A percentile compares a stretch with the other conserved stretches of the same genome.
Evolutionary conservation across 2,329 filamentous ascomycete genomes (phyloP).

Genomic region (Pestalotiopsis sp.): DNA sequence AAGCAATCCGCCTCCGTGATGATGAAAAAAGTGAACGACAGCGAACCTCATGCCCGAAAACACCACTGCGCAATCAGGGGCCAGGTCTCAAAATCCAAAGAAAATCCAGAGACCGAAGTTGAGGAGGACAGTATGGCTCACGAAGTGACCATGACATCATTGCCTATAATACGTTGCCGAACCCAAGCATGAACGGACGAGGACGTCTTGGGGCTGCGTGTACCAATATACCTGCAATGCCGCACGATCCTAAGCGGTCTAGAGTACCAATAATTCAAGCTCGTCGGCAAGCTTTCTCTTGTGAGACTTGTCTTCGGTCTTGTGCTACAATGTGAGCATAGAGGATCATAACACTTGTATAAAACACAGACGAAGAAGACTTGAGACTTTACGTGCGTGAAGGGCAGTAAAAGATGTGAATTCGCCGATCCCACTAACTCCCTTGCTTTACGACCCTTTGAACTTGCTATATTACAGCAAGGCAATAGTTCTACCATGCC

Average conservation of each 20-base stretch:
- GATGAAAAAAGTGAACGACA: neutral
- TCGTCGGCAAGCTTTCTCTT: neutral
- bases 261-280: neutral
- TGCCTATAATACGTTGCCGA: too few species aligned
- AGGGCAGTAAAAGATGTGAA: neutral
- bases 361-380: neutral
- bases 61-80: neutral
- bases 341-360: neutral
- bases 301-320: neutral
- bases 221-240: neutral
- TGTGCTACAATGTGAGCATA: neutral
- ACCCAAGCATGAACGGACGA: neutral
- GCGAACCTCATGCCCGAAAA: neutral
- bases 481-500: neutral
- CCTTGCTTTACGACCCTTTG: neutral
- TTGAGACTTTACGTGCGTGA: neutral
- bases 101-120: neutral
- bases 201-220: neutral
- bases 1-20: neutral
- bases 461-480: neutral
- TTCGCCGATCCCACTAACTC: neutral
- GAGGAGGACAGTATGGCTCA: too few species aligned
- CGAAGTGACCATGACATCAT: too few species aligned
- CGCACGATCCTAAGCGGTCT: neutral
- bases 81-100: neutral